Conservation (phyloP, 345 rosid species). For the Ceriops decandra region DNA sequence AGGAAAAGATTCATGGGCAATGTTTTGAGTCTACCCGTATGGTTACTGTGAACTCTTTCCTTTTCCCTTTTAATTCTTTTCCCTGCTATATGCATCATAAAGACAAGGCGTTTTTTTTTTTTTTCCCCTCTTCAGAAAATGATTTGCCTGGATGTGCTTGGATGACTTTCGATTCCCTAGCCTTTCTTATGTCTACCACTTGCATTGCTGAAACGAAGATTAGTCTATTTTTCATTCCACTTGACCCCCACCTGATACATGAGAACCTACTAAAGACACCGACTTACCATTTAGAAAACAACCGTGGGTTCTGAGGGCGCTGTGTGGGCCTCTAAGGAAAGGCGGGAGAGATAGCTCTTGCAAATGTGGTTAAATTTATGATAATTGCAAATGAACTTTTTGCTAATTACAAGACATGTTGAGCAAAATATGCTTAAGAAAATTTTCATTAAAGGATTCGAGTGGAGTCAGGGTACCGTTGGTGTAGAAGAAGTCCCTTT, state of each 20-base stretch:
- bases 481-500: too few species aligned
- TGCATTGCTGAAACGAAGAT: too few species aligned
- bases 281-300: too few species aligned
- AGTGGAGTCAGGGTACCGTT: too few species aligned
- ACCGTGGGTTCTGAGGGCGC: too few species aligned
- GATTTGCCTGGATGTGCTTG: slow-evolving; percentile 37
- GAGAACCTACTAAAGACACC: too few species aligned
- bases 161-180: slow-evolving; percentile 28
- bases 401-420: slow-evolving; percentile 12
- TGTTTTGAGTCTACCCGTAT: slow-evolving; percentile 11
- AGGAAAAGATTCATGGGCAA: slow-evolving; percentile 3
- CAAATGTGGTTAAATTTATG: background rate
- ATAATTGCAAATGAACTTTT: too few species aligned
- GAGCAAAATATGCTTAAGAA: slow-evolving; percentile 9
- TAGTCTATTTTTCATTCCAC: too few species aligned
- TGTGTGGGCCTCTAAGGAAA: background rate
- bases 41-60: background rate
- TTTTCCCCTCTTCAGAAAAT: slow-evolving; percentile 25
- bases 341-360: background rate
- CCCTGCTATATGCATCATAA: slow-evolving; percentile 20
- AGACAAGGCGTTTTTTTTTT: slow-evolving; percentile 13
- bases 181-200: background rate
- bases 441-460: background rate
- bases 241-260: too few species aligned
- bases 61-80: slow-evolving; percentile 9